A percentile compares a stretch with the other conserved stretches of the same genome.
Conservation (phyloP, 23 red algal species). For the Rhodosorus marinus region DNA sequence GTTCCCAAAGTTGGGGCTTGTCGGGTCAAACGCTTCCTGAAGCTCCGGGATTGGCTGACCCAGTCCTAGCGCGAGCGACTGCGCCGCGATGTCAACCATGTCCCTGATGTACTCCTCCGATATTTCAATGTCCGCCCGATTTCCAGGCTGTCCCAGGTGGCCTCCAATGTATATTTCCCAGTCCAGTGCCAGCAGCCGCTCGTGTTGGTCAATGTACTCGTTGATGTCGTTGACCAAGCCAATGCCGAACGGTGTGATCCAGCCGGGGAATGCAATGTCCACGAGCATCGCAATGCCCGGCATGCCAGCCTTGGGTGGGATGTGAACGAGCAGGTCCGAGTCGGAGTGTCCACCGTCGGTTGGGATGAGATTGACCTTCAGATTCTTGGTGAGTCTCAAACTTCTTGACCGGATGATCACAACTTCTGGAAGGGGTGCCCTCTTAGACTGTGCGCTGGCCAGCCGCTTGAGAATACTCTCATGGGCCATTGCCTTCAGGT, state of each 20-base stretch:
- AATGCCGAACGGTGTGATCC: conserved; percentile 3
- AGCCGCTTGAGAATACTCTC: neutral
- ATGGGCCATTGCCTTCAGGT: conserved; percentile 3
- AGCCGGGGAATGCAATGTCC: conserved; percentile 11
- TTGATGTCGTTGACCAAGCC: conserved; percentile 2
- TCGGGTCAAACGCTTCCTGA: no score
- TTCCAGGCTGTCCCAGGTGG: conserved; percentile 2
- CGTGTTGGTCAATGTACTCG: neutral
- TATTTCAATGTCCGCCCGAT: neutral
- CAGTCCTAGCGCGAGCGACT: neutral
- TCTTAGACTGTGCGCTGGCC: neutral
- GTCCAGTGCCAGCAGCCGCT: conserved; percentile 4
- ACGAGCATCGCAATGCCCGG: conserved; percentile 7
- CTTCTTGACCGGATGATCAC: conserved; percentile 1
- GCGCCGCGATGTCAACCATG: neutral
- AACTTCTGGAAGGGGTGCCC: conserved; percentile 8
- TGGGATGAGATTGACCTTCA: conserved; percentile 7
- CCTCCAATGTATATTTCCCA: conserved; percentile 2
- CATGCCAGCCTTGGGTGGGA: neutral
- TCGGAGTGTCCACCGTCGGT: conserved; percentile 11
- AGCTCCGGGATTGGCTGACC: no score
- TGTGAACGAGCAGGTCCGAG: conserved; percentile 6
- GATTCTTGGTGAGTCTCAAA: neutral
- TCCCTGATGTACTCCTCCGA: conserved; percentile 3
- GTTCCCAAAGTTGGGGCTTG: no score